Evolutionary conservation across 164 flowering plant genomes (phyloP), one percentile per base, ranked within the genome.

Genomic region (Amborella trichopoda): DNA sequence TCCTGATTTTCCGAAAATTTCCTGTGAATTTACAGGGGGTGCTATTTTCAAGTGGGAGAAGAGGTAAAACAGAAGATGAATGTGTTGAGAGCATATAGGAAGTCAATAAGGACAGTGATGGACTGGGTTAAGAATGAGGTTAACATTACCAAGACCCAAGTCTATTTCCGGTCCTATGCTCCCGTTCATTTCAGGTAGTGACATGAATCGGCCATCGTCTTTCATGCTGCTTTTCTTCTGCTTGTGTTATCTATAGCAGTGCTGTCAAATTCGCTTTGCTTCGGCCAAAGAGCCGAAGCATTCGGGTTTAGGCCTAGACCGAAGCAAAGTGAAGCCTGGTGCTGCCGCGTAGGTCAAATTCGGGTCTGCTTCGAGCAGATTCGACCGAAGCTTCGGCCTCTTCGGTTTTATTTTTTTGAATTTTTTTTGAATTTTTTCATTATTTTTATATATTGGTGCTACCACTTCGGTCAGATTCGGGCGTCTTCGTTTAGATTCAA

Each of bases 121-220:
- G 37, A 68, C 13, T 91, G 89, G 93, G 56, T 83, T 19, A 37
- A 54, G 20, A 61, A 32, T 21, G 74, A 83, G 58, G 69, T 91
- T 41, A 74, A 91, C 54, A 38, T 56, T 13, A 80, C 37, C 64
- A 83, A 69, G 67, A 83, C 95, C 24, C 86, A 74, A 37, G 85
- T 86, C 54, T 69, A 79, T 59, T 90, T 81, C 50, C 95, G 94
- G 3, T 70, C 87, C 25, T 83, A 63, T 60, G 75, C 98, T 23
- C 96, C 94, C 3, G 90, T 78, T 12, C 98, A 90, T 73, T 90
- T 83, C 93, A 86, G 98, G 98, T 81, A 38, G 17, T 33, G 37
- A 17, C 12, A 11, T 33, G 3, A 11, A 11, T 33, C 16, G 37
- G 14, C 16, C 16, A 11, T 17, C 37, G 14, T 33, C 16, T 33